Base-by-base conservation (phyloP, 1,139 yeast species). In the Yarrowia galli region DNA sequence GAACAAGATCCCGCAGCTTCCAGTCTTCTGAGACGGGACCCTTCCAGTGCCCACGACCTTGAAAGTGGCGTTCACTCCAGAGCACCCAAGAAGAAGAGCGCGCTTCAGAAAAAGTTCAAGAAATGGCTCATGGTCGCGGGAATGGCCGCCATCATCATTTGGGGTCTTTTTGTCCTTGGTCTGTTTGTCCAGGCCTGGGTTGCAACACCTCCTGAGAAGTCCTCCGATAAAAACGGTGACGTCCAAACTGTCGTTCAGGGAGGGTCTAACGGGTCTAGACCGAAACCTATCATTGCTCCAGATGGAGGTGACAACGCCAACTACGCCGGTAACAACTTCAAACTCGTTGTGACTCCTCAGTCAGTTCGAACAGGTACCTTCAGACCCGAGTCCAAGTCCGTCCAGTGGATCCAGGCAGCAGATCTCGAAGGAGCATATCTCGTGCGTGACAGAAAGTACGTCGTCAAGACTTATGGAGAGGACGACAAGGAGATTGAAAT, bases 321-420 rank as follows among this genome's bases (percentile, higher is more conserved):
- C 32, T 53, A 36, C 43, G 5, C 43, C 23, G 22, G 15, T 18
- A 22, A 9, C 40, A 32, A 32, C 49, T 58, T 58, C 51, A 58
- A 58, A 40, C 51, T 58, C 28, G 51, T 43, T 4, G 51, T 58
- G 23, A 58, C 64, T 2, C 64, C 64, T 16, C 51, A 58, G n/a
- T 78, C 74, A 15, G 68, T 70, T 70, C 72, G 78, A 35, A 67
- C 69, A 8, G 80, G 80, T 15, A 65, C 65, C 4, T 78, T 72
- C 67, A 35, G 65, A 2, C 71, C 76, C 1, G 60, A 61, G 16
- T 66, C 66, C 13, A 66, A 72, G 68, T 65, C 71, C 9, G 73
- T 75, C 49, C 69, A 69, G 48, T 75, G 77, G 77, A 69, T 74
- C 35, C 72, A 71, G 23, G 67, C 71, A 2, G 70, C 70, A 5